Base-by-base conservation (phyloP, 1,139 yeast genomes). In the Debaryomycetaceae sp. region DNA sequence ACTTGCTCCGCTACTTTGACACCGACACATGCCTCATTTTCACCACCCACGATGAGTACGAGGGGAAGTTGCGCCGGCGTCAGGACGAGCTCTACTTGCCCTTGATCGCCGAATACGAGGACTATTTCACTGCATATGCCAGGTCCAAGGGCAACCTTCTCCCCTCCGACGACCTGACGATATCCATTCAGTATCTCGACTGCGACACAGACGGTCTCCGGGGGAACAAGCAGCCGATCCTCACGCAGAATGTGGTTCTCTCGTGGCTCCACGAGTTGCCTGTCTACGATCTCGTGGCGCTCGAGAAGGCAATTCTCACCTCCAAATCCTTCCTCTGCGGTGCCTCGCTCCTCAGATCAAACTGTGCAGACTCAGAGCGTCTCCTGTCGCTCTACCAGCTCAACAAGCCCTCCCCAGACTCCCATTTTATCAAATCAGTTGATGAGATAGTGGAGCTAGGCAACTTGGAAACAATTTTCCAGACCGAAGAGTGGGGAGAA, bases 401-500 rank as follows among this genome's bases (percentile, higher is more conserved):
- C 39, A 71, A 72, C 54, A 70, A 67, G 49, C 14, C 45, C 11
- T 17, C 45, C 5, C 55, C 56, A 5, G 62, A 57, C 4, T 60
- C 63, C 1, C 60, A 63, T 51, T 72, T 52, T 56, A 59, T 60
- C 52, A 68, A 61, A 46, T 51, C 83, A 1, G 67, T 89, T 14
- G 91, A 85, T 44, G 89, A 89, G 49, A 76, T 91, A 33, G 84
- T 93, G 1, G 81, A 81, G 58, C 77, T 87, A 49, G 93, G 91
- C 8, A 83, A 86, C 45, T 72, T 93, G 56, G 99, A 93, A 61
- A 85, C 85, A 6, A 83, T 85, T 41, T 80, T 80, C 64, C 99
- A 93, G 65, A 87, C 96, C 24, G 82, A 80, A 36, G 78, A 83
- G 58, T 93, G 99, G 99, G 99, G 99, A 36, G 97, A 93, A 64